Base-by-base conservation (phyloP, 2,329 filamentous ascomycete genomes). In the Fusarium euwallaceae region DNA sequence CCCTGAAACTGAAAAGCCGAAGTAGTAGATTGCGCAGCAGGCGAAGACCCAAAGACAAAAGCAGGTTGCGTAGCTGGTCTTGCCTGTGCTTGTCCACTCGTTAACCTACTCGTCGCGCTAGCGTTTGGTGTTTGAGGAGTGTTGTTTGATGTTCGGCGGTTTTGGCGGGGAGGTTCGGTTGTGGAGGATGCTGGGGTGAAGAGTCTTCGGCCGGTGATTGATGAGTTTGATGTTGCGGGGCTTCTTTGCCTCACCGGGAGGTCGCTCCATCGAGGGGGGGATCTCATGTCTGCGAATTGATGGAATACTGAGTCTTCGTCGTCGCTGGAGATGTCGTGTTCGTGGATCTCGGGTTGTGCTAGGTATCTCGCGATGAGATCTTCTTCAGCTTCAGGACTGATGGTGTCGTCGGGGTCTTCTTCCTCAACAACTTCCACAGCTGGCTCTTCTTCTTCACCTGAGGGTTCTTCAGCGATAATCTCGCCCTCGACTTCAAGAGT, bases 11-110 rank as follows among this genome's bases (percentile, higher is more conserved):
- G 63, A 10, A 76, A 73, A 2, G 39, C 27, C 3, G 74, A 65
- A 4, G n/a, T 59, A 6, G 69, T 65, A 8, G 72, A 64, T 27
- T 64, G 62, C 0, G 59, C 62, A 2, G 64, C 43, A 9, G 71
- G 53, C 1, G 70, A 70, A 20, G 75, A 68, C 4, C 72, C 75
- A n/a, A 77, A 77, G 16, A 77, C 20, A 55, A 77, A 77, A 1
- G 70, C 55, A 0, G 75, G 74, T 0, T 65, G 67, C 8, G 27
- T 67, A 0, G 48, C 27, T 34, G 64, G 22, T 11, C n/a, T 48
- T 4, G 43, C 11, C 0, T 53, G 27, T 3, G 64, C 24, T 3
- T 37, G 55, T 7, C n/a, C 8, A 2, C 53, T 22, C 1, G 11
- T 24, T 6, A 53, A 4, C 2, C 36, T 61, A 3, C 36, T 48